Evolutionary conservation across 805 yeast species (phyloP), one percentile per base, ranked within the genome.

Genomic region (Pichia nanzhaoensis): DNA sequence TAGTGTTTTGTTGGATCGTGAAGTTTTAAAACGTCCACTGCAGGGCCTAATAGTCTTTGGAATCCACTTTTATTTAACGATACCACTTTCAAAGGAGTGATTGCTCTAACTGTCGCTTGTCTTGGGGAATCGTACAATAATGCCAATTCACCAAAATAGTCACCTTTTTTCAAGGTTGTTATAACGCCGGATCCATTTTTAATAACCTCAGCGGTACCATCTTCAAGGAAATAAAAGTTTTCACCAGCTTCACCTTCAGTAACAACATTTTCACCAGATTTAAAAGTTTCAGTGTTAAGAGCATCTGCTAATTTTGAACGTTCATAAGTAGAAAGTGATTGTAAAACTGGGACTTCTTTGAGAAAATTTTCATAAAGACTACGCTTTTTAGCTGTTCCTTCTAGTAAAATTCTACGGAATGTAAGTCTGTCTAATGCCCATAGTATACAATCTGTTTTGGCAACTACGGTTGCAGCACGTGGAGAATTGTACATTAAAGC

Each of bases 401-500:
- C 96, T 58, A 90, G 72, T 49, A 93, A 73, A 51, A 93, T 93
- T 64, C 90, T 78, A 65, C 96, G 82, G 71, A 93, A 93, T 1
- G 97, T 90, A 58, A 83, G 70, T 59, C 99, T 79, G 67, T 93
- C 99, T 55, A 93, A 74, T 2, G 95, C 93, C 96, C 96, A 91
- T 42, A 91, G 71, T 28, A 78, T 78, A 56, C 83, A 74, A 49
- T 84, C 87, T 7, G 84, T 73, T 20, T 71, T 64, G 9, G 96
- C 90, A 22, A 74, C 57, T 1, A 86, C 97, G 1, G 98, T 88
- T 9, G 98, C 98, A 7, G 98, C 98, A 67, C 99, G 81, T 50
- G 97, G 97, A 17, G 96, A 81, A 64, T 93, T 91, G 70, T 93
- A 91, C 96, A 93, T 89, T 56, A 93, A 74, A 3, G 99, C 99